These are phyloP conservation scores for Fusarium oligoseptatum DNA, from an alignment of 2,329 filamentous ascomycete species.

Conservation along the genomic window DNA sequence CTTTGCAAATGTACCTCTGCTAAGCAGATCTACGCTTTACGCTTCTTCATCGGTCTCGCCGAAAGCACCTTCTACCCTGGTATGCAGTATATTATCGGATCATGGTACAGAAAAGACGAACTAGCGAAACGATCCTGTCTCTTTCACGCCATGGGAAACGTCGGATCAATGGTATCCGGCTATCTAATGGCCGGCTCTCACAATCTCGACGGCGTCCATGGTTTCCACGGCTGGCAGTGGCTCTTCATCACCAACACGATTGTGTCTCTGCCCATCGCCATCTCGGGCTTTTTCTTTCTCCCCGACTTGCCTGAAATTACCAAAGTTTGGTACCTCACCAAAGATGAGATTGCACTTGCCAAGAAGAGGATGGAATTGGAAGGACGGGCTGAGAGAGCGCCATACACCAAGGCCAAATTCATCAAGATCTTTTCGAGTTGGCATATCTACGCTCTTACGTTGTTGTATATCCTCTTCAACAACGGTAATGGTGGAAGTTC, in stretches of 20 bases:
- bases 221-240: constrained; percentile 63
- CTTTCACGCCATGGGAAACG: constrained; percentile 53
- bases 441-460: constrained; percentile 72
- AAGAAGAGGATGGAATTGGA: constrained; percentile 55
- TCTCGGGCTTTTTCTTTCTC: constrained; percentile 50
- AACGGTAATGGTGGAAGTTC: constrained; percentile 63
- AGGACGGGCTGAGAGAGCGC: constrained; percentile 57
- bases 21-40: constrained; percentile 54
- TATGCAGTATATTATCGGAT: constrained; percentile 23
- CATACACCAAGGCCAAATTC: constrained; percentile 63
- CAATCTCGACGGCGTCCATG: constrained; percentile 54
- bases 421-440: constrained; percentile 73
- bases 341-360: constrained; percentile 45
- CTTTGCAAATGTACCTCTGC: constrained; percentile 47
- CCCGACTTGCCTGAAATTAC: constrained; percentile 49
- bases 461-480: constrained; percentile 75
- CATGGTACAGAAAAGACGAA: constrained; percentile 60
- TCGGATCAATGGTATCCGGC: constrained; percentile 48
- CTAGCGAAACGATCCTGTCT: constrained; percentile 58
- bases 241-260: constrained; percentile 54
- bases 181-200: constrained; percentile 59
- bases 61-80: constrained; percentile 57
- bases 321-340: constrained; percentile 46
- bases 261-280: constrained; percentile 52
- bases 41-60: constrained; percentile 59